Evolutionary conservation across 345 rosid species (phyloP), one percentile per base, ranked within the genome.

Genomic region (Eutrema yunnanense): DNA sequence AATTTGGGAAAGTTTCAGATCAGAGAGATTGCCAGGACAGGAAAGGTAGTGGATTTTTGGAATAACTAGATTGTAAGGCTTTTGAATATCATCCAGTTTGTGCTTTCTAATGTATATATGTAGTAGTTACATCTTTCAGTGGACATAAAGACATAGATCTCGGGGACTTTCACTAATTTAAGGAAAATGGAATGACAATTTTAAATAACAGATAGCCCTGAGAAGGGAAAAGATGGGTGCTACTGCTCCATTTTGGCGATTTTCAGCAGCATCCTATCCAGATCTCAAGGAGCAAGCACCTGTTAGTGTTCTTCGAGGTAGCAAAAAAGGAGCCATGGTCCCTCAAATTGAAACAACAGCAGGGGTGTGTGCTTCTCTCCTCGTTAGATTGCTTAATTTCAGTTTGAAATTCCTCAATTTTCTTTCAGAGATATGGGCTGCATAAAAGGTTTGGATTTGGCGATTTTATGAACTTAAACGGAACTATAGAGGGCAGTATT

Each of bases 201-300:
- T 66, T 55, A 61, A 46, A 34, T 40, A 73, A 51, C 74, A 94
- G 98, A 91, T 91, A 82, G 97, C 98, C 27, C 63, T 94, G 82
- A 88, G 90, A 84, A 84, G 98, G 78, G 98, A 88, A 84, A 91
- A 82, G 78, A 71, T 89, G 89, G 98, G 97, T 8, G 97, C 84
- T 54, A 78, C 86, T 73, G 98, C 98, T 73, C 97, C 97, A 34
- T 94, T 94, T 78, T 94, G 98, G 96, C 83, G 95, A 74, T 94
- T 94, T 81, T 94, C 98, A 62, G 97, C 98, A 5, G 88, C 96
- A 72, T 90, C 98, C 34, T 94, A 94, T 84, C 98, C 97, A 65
- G 98, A 91, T 84, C 96, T 94, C 46, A 81, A 76, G 80, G 84
- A 78, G 62, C 69, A 74, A 44, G 64, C 61, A 32, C 76, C 89